phyloP scores from a whole-genome alignment of 805 yeast genomes.

The Metschnikowia noctiluminum region DNA sequence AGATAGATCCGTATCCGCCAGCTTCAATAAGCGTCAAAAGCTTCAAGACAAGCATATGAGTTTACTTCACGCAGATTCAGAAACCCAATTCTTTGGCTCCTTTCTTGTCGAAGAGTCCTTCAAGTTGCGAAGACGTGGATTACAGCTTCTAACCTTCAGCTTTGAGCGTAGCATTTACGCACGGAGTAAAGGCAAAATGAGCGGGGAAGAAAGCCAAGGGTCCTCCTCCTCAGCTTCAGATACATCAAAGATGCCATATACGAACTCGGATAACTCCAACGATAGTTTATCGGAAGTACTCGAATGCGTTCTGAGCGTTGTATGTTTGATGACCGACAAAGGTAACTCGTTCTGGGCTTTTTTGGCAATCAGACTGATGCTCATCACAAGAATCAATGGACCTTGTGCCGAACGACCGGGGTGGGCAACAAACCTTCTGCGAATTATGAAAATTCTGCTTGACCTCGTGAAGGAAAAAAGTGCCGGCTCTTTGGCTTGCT shows the following conservation, averaged over 20 bases:
- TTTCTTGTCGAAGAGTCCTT: constrained; percentile 20
- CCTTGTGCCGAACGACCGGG: background rate
- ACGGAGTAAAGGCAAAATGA: background rate
- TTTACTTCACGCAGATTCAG: constrained; percentile 5
- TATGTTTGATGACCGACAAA: constrained; percentile 5
- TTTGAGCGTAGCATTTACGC: constrained; percentile 12
- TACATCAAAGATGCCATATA: background rate
- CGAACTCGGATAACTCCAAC: background rate
- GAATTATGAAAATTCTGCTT: constrained; percentile 32
- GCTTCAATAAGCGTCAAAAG: constrained; percentile 26
- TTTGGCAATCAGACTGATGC: constrained; percentile 15
- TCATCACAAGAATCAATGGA: background rate
- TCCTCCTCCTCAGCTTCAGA: background rate
- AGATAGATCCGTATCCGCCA: constrained; percentile 2
- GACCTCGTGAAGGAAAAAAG: constrained; percentile 33
- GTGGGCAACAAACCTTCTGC: constrained; percentile 10
- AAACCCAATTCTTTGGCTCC: constrained; percentile 24
- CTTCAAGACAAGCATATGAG: background rate
- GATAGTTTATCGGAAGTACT: background rate
- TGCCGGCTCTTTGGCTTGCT: constrained; percentile 29
- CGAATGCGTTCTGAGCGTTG: background rate
- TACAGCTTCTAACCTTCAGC: constrained; percentile 30
- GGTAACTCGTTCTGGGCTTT: constrained; percentile 25
- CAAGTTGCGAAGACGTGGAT: constrained; percentile 17
- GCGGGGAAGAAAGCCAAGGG: background rate